Conservation (phyloP, 2,329 filamentous ascomycete genomes). For the Sclerotinia spermophila region DNA sequence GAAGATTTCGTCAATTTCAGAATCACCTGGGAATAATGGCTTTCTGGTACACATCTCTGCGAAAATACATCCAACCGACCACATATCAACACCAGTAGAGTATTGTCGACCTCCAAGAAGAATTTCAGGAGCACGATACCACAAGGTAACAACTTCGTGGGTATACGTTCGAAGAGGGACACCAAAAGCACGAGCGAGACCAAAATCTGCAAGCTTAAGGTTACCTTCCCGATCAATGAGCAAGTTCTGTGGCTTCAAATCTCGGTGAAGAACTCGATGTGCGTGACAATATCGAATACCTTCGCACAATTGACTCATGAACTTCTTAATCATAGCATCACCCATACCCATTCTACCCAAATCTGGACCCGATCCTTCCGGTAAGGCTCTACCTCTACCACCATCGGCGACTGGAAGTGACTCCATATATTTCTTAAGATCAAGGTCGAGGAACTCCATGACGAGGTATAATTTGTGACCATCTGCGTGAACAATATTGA, state of each 20-base stretch:
- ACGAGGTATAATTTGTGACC: conserved; percentile 94
- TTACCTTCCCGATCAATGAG: conserved; percentile 84
- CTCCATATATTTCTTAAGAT: conserved; percentile 97
- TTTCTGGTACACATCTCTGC: conserved; percentile 95
- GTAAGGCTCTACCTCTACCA: conserved; percentile 78
- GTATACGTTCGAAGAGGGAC: conserved; percentile 89
- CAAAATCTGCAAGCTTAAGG: conserved; percentile 87
- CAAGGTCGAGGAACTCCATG: conserved; percentile 85
- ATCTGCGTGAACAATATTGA: conserved; percentile 93
- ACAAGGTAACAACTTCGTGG: conserved; percentile 90
- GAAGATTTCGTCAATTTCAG: conserved; percentile 91
- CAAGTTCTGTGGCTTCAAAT: conserved; percentile 87
- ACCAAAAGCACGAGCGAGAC: conserved; percentile 83
- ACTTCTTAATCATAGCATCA: conserved; percentile 82
- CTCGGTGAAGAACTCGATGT: conserved; percentile 81
- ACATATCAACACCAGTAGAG: conserved; percentile 93
- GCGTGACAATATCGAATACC: conserved; percentile 86
- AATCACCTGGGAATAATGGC: conserved; percentile 87
- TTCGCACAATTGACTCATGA: conserved; percentile 83
- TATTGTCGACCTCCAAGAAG: conserved; percentile 87
- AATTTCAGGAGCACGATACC: conserved; percentile 90
- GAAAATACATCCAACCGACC: conserved; percentile 92
- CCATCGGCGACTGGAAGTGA: conserved; percentile 79
- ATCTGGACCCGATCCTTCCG: conserved; percentile 66
- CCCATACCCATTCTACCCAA: conserved; percentile 68